Evolutionary conservation across 1,284 basidiomycete species (phyloP), one percentile per base, ranked within the genome.

Genomic region (Trametes sp.): DNA sequence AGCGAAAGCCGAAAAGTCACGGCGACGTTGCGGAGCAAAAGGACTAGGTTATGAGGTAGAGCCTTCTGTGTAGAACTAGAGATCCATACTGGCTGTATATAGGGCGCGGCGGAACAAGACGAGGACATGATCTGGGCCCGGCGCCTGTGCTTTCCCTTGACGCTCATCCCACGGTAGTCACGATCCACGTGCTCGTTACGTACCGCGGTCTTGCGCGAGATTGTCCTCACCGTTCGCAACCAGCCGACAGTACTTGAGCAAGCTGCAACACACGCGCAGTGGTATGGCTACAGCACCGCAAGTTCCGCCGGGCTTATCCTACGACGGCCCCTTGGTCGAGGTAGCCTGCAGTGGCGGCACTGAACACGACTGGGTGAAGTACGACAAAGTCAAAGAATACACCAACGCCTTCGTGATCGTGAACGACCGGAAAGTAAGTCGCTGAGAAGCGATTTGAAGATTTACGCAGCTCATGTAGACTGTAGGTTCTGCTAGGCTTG

Each of bases 401-500:
- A 89, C 87, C 8, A 87, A 88, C 67, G 84, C 82, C 21, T 89
- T 88, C 65, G 80, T 89, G 19, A 66, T 64, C 44, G 3, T 59
- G 5, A 42, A 59, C 11, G 65, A 64, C 24, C 29, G 36, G 13
- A 64, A 63, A 57, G 63, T 67, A 19, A 19, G 13, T 28, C 3
- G 13, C 42, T 33, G 10, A 10, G 14, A 31, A 23, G 2, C 36
- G 13, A 19, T 2, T 19, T 31, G 29, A 10, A n/a, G 16, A n/a
- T 28, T 1, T 26, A 19, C 35, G 23, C 11, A 14, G n/a, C 49
- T 51, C 10, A 51, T 14, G 11, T 33, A 29, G 9, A 14, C 24
- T 14, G 24, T 53, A 82, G 80, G 78, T 92, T 7, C 77, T 92
- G 1, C 79, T 93, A 0, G 90, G 90, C 4, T 80, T 81, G 66